Evolutionary conservation across 2,329 filamentous ascomycete species (phyloP).

Genomic region (Colletotrichum aenigma): DNA sequence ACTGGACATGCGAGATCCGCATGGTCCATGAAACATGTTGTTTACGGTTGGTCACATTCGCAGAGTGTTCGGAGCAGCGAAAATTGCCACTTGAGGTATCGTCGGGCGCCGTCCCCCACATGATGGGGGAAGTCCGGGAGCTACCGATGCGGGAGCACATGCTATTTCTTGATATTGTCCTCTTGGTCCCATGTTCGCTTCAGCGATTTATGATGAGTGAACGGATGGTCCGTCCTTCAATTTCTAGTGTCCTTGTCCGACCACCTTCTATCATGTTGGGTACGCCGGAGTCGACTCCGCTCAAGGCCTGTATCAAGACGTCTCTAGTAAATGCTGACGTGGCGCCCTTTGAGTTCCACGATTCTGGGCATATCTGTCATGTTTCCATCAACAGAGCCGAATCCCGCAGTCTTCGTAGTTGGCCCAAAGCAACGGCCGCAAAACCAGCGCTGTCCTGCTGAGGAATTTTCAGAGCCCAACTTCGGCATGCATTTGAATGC

Average conservation of each 20-base stretch:
- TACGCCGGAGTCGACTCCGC: background rate
- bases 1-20: background rate
- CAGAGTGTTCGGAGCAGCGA: background rate
- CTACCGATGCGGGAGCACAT: background rate
- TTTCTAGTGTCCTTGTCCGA: background rate
- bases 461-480: fast-evolving
- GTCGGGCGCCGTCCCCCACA: background rate
- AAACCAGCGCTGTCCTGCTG: fast-evolving
- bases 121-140: background rate
- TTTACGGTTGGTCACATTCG: background rate
- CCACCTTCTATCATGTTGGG: background rate
- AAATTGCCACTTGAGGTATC: background rate
- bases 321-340: background rate
- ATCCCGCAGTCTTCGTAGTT: fast-evolving
- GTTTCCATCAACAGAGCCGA: background rate
- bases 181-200: background rate
- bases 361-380: background rate
- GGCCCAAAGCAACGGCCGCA: background rate
- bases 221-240: background rate
- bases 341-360: background rate
- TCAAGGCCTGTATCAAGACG: background rate
- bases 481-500: background rate
- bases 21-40: background rate
- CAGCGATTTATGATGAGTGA: background rate
- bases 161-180: background rate